Base-by-base conservation (phyloP, 1,284 basidiomycete species). In the Vanrija pseudolonga region DNA sequence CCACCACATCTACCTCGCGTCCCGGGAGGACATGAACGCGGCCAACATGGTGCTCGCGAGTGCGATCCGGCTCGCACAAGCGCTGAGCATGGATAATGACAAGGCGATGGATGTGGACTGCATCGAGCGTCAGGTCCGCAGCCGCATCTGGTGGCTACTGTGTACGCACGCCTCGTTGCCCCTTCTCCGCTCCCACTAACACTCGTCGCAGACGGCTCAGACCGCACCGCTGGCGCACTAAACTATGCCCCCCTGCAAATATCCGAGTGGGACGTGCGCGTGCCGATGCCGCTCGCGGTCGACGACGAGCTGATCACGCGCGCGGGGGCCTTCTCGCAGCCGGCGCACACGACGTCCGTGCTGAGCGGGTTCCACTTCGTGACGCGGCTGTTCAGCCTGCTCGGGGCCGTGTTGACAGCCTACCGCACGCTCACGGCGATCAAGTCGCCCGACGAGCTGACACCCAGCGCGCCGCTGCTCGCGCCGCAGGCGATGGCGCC, bases 271-370 rank as follows among this genome's bases (percentile, higher is more conserved):
- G 64, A 66, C 45, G 56, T 67, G 12, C 58, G 45, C 40, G 45
- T 65, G 2, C 56, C 65, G 7, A 55, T 60, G 28, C 67, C 67
- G 8, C 42, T 65, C 22, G 58, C 63, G 15, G 52, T 66, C 39
- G 65, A 67, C 45, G 68, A 71, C 49, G 56, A 62, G 22, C 56
- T 63, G 37, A 61, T 71, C 51, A 69, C 68, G n/a, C 47, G 59
- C 1, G 58, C 61, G 9, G 68, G 67, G 6, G 53, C 62, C 4
- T 65, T 67, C 52, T 53, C 61, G 3, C 67, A 67, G 52, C 60
- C 66, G 9, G 41, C 49, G 3, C 47, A 55, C 23, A 48, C 47
- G 37, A 62, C 56, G 9, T 61, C 64, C 20, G 51, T 59, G 28
- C 57, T 67, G 9, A 58, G 63, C 36, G 64, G 65, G 7, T 67